Evolutionary conservation across 2,329 filamentous ascomycete genomes (phyloP), one percentile per base, ranked within the genome.

Genomic region (Aspergillus nomiae): DNA sequence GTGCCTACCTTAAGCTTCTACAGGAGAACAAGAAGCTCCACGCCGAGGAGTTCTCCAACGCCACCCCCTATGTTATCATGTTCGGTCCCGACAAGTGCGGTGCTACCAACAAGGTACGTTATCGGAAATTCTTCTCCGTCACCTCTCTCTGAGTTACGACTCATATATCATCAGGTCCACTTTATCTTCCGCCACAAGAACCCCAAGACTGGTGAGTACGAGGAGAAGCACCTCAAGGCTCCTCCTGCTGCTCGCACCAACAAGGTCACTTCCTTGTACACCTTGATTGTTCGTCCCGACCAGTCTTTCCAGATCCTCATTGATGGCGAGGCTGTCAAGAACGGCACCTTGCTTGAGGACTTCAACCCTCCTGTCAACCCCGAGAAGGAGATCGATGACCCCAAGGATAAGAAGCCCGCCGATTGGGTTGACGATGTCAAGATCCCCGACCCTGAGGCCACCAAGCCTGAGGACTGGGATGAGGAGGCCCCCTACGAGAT

Each of bases 131-230:
- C 24, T 34, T 19, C 24, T 43, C 28, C n/a, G 7, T 32, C n/a
- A 21, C 24, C 43, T 46, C 50, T 38, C 16, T 8, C 19, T 5
- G 32, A 51, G 24, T 30, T 60, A 34, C 48, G 21, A n/a, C 61
- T 66, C 53, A 63, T 46, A n/a, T 68, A 76, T 58, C 26, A 41
- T 58, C 56, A 87, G 85, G 87, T 90, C 65, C 87, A 90, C 81
- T 97, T 99, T 85, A 99, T 99, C 81, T 96, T 99, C 89, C 95
- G 96, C 83, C 95, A 99, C 91, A 99, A 98, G 92, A 99, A 98
- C 89, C 95, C 95, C 78, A 97, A 97, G 91, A 97, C 93, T 54
- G 94, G 94, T 84, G 92, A 97, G 82, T 99, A 99, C 76, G 94
- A 99, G 87, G 95, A 99, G 91, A 99, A 99, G 90, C 95, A 99